phyloP scores from a whole-genome alignment of 2,329 filamentous ascomycete species.

The Pseudogymnoascus sp. region DNA sequence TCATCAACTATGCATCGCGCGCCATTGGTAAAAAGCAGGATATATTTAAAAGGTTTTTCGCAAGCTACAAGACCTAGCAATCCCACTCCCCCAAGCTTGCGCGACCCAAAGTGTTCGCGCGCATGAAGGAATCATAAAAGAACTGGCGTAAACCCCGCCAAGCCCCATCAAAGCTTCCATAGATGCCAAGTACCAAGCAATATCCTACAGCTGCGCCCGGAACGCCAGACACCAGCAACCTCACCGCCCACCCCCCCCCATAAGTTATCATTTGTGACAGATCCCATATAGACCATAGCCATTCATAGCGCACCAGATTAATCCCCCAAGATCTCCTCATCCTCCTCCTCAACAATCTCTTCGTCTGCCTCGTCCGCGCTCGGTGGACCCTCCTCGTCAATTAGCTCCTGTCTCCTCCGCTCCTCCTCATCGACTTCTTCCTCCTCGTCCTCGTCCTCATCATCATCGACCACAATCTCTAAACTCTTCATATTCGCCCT shows the following conservation, averaged over 20 bases:
- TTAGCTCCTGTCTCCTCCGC: conserved; percentile 37
- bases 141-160: conserved; percentile 3
- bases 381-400: conserved; percentile 36
- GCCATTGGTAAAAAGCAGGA: background rate
- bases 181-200: background rate
- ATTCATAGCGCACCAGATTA: conserved; percentile 3
- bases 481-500: conserved; percentile 22
- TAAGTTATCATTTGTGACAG: background rate
- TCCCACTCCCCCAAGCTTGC: background rate
- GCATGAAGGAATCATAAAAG: background rate
- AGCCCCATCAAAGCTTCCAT: conserved; percentile 4
- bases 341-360: conserved; percentile 49
- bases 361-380: conserved; percentile 51
- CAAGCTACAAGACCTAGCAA: conserved; percentile 4
- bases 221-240: conserved; percentile 8
- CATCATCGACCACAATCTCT: conserved; percentile 27
- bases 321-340: conserved; percentile 7
- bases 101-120: background rate
- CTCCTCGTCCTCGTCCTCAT: conserved; percentile 26
- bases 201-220: conserved; percentile 1
- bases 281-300: background rate
- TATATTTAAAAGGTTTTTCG: background rate
- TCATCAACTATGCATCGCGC: background rate
- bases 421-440: conserved; percentile 16
- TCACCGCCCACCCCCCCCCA: background rate